These are phyloP conservation scores for Leccinum broughii DNA, from an alignment of 768 basidiomycete species.

Conservation along the genomic window DNA sequence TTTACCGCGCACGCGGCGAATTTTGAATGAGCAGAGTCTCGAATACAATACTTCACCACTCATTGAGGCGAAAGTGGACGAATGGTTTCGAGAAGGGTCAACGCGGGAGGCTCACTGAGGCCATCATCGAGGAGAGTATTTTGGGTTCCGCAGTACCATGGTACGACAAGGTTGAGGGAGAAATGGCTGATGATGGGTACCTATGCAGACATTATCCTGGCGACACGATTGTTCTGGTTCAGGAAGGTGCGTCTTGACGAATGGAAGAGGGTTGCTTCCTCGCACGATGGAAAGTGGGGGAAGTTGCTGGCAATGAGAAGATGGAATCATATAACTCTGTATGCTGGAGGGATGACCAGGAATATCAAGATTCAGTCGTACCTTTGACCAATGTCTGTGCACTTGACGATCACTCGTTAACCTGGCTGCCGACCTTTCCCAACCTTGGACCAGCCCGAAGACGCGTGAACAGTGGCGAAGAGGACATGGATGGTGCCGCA, in stretches of 20 bases:
- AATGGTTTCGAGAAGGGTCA: constrained; percentile 38
- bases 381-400: not conserved
- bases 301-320: constrained; percentile 25
- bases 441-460: no score
- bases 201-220: constrained; percentile 33
- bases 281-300: constrained; percentile 30
- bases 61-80: constrained; percentile 40
- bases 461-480: not conserved
- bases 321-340: constrained; percentile 29
- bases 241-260: constrained; percentile 25
- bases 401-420: not conserved
- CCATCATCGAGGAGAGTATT: constrained; percentile 12
- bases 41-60: constrained; percentile 39
- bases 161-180: constrained; percentile 25
- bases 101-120: constrained; percentile 32
- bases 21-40: constrained; percentile 36
- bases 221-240: constrained; percentile 10
- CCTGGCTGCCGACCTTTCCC: no score
- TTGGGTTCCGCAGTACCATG: constrained; percentile 13
- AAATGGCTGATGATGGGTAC: constrained; percentile 33
- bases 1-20: constrained; percentile 21
- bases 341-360: no score
- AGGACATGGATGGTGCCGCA: not conserved
- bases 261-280: constrained; percentile 25
- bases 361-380: no score